Percentiles rank a stretch among this genome's conserved stretches.
Conservation (phyloP, 2,329 filamentous ascomycete genomes). For the Fusarium nelsonii region DNA sequence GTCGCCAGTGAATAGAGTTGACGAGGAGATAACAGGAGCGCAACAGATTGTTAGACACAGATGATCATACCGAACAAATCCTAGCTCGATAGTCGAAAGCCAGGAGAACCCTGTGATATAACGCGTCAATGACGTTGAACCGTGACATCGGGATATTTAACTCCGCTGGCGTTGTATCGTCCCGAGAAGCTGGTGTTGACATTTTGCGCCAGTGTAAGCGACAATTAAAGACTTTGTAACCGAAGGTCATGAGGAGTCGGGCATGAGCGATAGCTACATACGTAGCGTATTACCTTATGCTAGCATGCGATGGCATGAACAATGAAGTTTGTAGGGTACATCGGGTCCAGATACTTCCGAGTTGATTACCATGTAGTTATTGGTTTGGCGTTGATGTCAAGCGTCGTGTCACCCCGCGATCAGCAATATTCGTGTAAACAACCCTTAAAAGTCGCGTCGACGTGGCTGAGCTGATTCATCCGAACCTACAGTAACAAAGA, state of each 20-base stretch:
- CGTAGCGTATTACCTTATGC: not conserved
- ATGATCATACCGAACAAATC: conserved; percentile 1
- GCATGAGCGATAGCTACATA: not conserved
- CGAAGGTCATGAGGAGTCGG: not conserved
- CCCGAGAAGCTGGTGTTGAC: not conserved
- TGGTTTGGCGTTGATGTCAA: conserved; percentile 34
- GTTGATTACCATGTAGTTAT: not conserved
- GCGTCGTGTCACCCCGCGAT: conserved; percentile 8
- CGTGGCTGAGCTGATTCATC: conserved; percentile 5
- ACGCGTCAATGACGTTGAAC: conserved; percentile 25
- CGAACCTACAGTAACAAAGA: not conserved
- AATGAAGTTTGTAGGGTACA: not conserved
- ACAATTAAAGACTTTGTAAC: not conserved
- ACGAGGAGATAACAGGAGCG: conserved; percentile 6
- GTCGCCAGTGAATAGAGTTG: not conserved
- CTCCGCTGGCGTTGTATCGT: conserved; percentile 2
- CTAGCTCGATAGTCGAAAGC: not conserved
- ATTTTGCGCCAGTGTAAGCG: not conserved
- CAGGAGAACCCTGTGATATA: conserved; percentile 22
- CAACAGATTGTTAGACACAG: not conserved
- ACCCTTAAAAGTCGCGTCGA: conserved; percentile 1
- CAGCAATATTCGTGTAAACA: conserved; percentile 5
- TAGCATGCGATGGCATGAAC: not conserved
- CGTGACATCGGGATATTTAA: not conserved
- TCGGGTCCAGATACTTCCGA: not conserved